Evolutionary conservation across 805 yeast genomes (phyloP).

Genomic region (Torulaspora gathmanii): DNA sequence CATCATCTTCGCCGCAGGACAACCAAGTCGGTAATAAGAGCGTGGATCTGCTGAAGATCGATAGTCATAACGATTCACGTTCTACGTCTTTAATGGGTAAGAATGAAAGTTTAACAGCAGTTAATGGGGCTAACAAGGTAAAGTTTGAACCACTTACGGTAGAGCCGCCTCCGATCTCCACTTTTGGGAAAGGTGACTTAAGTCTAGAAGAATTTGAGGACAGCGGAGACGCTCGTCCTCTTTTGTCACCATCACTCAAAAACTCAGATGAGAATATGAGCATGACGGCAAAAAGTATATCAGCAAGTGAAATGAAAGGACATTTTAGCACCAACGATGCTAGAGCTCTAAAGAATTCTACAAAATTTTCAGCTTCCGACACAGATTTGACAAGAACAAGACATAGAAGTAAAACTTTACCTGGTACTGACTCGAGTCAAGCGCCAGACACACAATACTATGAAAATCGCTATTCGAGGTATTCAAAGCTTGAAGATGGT

Average conservation of each 20-base stretch:
- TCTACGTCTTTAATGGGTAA: constrained; percentile 3
- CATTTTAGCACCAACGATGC: constrained; percentile 15
- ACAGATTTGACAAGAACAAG: constrained; percentile 13
- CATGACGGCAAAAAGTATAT: constrained; percentile 7
- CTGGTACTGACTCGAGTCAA: constrained; percentile 8
- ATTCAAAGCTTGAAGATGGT: constrained; percentile 5
- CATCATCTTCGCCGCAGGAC: constrained; percentile 13
- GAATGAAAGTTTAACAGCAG: constrained; percentile 4
- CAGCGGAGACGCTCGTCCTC: constrained; percentile 1
- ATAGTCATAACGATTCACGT: constrained; percentile 1
- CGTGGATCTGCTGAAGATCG: not conserved
- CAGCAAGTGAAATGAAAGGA: constrained; percentile 7
- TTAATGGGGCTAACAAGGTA: constrained; percentile 21
- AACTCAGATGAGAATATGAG: constrained; percentile 10
- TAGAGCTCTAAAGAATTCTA: constrained; percentile 12
- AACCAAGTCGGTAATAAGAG: not conserved
- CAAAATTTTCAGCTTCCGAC: constrained; percentile 12
- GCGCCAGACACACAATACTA: not conserved
- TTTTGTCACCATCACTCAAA: constrained; percentile 6
- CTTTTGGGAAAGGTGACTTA: constrained; percentile 54
- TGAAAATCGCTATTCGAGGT: constrained; percentile 4
- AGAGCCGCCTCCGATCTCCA: constrained; percentile 45
- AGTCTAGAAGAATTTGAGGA: constrained; percentile 36
- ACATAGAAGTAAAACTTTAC: constrained; percentile 26
- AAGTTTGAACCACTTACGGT: constrained; percentile 37